These are phyloP conservation scores for Chytriomyces sp. DNA, from an alignment of 192 early-diverging fungal species.

Conservation along the genomic window DNA sequence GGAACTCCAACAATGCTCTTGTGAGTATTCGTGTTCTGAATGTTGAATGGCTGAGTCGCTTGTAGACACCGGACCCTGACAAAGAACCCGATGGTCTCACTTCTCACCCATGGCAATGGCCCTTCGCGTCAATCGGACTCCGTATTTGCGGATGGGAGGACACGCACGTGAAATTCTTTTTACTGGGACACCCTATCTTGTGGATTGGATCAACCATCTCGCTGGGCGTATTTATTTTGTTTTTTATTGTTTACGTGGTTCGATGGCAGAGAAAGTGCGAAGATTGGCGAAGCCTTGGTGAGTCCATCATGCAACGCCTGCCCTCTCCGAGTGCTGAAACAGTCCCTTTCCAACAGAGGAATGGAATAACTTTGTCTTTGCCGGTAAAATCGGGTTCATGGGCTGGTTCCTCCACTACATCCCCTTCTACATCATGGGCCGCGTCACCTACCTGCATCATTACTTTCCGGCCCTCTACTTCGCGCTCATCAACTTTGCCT, in stretches of 20 bases:
- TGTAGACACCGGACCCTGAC: slow-evolving; percentile 88
- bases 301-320: neutral
- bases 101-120: slow-evolving; percentile 88
- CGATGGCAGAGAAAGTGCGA: slow-evolving; percentile 64
- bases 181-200: slow-evolving; percentile 90
- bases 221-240: slow-evolving; percentile 51
- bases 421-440: slow-evolving; percentile 95
- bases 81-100: slow-evolving; percentile 80
- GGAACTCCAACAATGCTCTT: slow-evolving; percentile 93
- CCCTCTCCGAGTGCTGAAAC: too few relatives aligned
- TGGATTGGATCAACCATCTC: slow-evolving; percentile 79
- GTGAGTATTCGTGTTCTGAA: too few relatives aligned
- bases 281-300: slow-evolving; percentile 52
- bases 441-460: slow-evolving; percentile 95
- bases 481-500: slow-evolving; percentile 77
- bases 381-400: slow-evolving; percentile 69
- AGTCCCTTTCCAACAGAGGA: neutral
- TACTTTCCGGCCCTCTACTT: slow-evolving; percentile 97
- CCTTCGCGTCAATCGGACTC: slow-evolving; percentile 79
- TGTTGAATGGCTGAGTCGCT: too few relatives aligned
- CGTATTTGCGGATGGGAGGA: slow-evolving; percentile 96
- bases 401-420: slow-evolving; percentile 96
- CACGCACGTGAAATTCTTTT: slow-evolving; percentile 80
- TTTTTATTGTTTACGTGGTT: slow-evolving; percentile 58
- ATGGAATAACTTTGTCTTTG: slow-evolving; percentile 76